phyloP scores from a whole-genome alignment of 352 stramenopile species.

The Blastocystis sp. region DNA sequence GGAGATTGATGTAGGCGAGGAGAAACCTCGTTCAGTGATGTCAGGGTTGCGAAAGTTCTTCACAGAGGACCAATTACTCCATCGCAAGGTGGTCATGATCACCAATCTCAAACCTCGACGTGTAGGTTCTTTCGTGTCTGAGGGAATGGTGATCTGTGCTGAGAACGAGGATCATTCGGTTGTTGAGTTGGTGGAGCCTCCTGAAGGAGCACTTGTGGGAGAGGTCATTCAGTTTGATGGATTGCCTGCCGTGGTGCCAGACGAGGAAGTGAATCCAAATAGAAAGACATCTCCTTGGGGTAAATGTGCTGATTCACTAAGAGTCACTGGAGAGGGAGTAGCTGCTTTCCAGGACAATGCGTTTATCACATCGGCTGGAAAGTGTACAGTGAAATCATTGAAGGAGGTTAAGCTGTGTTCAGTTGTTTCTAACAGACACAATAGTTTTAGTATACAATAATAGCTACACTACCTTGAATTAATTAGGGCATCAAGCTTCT shows the following conservation, averaged over 20 bases:
- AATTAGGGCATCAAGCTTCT: conserved; percentile 84
- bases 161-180: conserved; percentile 74
- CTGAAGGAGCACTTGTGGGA: conserved; percentile 79
- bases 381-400: conserved; percentile 13
- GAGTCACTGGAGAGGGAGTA: neutral
- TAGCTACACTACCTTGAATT: no score
- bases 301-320: neutral
- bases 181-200: conserved; percentile 85
- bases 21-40: conserved; percentile 83
- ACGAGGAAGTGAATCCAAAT: conserved; percentile 49
- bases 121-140: conserved; percentile 81
- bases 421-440: neutral
- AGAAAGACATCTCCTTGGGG: conserved; percentile 45
- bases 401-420: conserved; percentile 49
- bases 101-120: conserved; percentile 94
- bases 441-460: no score
- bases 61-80: conserved; percentile 84
- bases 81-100: conserved; percentile 85
- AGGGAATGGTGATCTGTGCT: conserved; percentile 90
- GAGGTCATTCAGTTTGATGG: conserved; percentile 82
- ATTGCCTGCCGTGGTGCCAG: conserved; percentile 6
- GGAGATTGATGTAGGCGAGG: conserved; percentile 92
- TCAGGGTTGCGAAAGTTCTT: conserved; percentile 87
- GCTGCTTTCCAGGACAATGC: conserved; percentile 16
- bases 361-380: conserved; percentile 38